Base-by-base conservation (phyloP, 179 eudicot species). In the Amaranthus tricolor region DNA sequence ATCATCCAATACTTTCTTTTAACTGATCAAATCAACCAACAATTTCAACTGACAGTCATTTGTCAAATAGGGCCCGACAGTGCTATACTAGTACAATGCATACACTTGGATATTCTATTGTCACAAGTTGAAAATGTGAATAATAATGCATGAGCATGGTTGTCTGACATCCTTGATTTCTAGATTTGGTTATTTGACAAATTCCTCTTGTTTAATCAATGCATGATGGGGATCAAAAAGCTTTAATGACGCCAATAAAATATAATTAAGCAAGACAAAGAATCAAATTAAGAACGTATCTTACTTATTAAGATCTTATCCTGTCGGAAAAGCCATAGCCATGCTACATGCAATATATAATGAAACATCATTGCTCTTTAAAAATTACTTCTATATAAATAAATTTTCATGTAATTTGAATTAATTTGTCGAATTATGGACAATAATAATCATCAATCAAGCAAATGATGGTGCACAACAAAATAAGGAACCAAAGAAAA, bases 281-380 rank as follows among this genome's bases (percentile, higher is more conserved):
- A 67, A 12, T 45, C 24, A 31, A 17, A 50, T 67, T 67, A 50
- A 9, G 16, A 19, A 20, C 7, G n/a, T 17, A 67, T 67, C 71
- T 67, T 19, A 13, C n/a, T 9, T 67, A 50, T 31, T 31, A 31
- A 31, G 40, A 31, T 31, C 40, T 16, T 55, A 67, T 67, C 11
- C 7, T 67, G 71, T 67, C 71, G 71, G 71, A 50, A 67, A 65
- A 67, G 57, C 56, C 0, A 47, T 9, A 10, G 12, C 21, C 70
- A 48, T 49, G 12, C 56, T 20, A 48, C 71, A 67, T 52, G 19
- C 71, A 55, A 67, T 12, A 48, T 17, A 8, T 19, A 15, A 6
- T 3, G 21, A 48, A 66, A 16, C 8, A 20, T 67, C 49, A 50
- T 49, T 67, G 71, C 43, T 15, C 53, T 20, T 57, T 13, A 31